Percentiles rank a stretch among this genome's conserved stretches.
Evolutionary conservation across 768 basidiomycete species (phyloP).

Genomic region (Nevesoporus exiguus): DNA sequence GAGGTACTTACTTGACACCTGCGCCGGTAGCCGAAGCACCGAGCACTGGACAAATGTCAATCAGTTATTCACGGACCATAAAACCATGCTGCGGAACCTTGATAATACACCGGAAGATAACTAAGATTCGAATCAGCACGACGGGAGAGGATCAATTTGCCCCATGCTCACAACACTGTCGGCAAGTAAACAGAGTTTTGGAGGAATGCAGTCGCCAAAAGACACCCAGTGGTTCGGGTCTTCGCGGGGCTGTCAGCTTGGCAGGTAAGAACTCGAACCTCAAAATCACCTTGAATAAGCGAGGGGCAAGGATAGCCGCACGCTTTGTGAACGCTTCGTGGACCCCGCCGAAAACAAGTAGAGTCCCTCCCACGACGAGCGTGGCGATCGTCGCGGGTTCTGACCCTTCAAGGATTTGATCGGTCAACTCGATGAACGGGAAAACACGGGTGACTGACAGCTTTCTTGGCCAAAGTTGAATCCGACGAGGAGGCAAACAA

Average conservation of each 20-base stretch:
- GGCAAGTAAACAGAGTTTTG: constrained; percentile 62
- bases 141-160: constrained; percentile 29
- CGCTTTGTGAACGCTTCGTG: constrained; percentile 61
- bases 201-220: constrained; percentile 57
- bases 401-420: constrained; percentile 43
- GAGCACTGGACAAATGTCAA: constrained; percentile 36
- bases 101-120: constrained; percentile 76
- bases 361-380: constrained; percentile 48
- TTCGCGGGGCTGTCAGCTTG: constrained; percentile 20
- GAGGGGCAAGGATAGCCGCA: constrained; percentile 69
- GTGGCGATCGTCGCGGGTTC: constrained; percentile 53
- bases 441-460: constrained; percentile 42
- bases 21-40: constrained; percentile 72
- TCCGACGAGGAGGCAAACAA: constrained; percentile 66
- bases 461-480: constrained; percentile 65
- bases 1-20: constrained; percentile 63
- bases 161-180: constrained; percentile 27
- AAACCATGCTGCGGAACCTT: constrained; percentile 30
- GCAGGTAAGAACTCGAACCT: background rate
- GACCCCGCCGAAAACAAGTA: constrained; percentile 48
- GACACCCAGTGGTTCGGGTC: constrained; percentile 65
- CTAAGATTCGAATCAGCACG: constrained; percentile 6
- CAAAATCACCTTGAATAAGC: constrained; percentile 35
- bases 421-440: background rate
- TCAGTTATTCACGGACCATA: background rate